Conservation (phyloP, 176 grass and related monocot species). For the Aechmea fasciata region DNA sequence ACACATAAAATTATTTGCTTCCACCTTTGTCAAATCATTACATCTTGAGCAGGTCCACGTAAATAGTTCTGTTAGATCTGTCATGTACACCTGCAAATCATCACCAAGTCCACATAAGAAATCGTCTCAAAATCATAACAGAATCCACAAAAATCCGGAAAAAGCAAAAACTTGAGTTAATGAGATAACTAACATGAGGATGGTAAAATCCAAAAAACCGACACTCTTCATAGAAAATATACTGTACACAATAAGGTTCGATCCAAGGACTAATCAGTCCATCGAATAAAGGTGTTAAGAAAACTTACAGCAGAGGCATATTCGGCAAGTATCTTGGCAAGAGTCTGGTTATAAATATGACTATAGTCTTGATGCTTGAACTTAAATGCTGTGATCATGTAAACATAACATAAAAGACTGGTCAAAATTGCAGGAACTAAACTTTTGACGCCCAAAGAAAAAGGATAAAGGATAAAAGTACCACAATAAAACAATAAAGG, state of each 20-base stretch:
- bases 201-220: background rate
- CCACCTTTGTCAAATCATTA: constrained; percentile 55
- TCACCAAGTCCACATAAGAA: constrained; percentile 7
- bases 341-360: constrained; percentile 66
- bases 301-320: constrained; percentile 78
- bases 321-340: constrained; percentile 76
- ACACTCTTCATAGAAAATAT: background rate
- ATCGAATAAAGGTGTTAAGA: background rate
- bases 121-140: constrained; percentile 5
- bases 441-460: constrained; percentile 15
- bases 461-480: background rate
- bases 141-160: background rate
- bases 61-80: constrained; percentile 78
- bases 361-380: constrained; percentile 23
- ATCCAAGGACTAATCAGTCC: background rate
- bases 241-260: too few relatives aligned
- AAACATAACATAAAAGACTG: constrained; percentile 9
- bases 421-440: constrained; percentile 7
- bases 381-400: constrained; percentile 28
- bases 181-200: background rate
- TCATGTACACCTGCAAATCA: constrained; percentile 66
- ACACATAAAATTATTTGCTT: background rate
- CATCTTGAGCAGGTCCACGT: constrained; percentile 90
- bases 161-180: background rate
- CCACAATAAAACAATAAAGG: background rate